These are phyloP conservation scores for Neoconidiobolus thromboides DNA, from an alignment of 371 early-diverging fungal species.

Conservation along the genomic window DNA sequence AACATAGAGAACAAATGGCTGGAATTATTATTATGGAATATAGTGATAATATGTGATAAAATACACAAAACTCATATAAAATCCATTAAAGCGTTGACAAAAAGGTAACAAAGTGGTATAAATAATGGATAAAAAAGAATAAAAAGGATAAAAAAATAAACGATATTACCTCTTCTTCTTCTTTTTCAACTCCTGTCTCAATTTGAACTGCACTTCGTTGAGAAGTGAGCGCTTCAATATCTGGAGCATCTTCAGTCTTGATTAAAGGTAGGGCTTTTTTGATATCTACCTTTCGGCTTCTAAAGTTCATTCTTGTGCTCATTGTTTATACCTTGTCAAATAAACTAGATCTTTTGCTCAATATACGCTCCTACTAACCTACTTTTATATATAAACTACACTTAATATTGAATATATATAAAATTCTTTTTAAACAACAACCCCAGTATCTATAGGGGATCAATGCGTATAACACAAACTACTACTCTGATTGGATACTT, in stretches of 20 bases:
- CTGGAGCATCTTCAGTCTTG: constrained; percentile 63
- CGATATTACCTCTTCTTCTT: constrained; percentile 40
- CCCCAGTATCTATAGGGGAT: too few relatives aligned
- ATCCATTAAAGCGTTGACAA: background rate
- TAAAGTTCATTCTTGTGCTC: constrained; percentile 19
- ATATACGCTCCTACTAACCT: background rate
- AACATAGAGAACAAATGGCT: background rate
- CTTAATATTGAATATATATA: too few relatives aligned
- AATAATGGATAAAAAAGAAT: background rate
- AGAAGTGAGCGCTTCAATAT: constrained; percentile 49
- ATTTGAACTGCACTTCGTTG: constrained; percentile 49
- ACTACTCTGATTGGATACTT: too few relatives aligned
- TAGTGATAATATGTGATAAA: background rate
- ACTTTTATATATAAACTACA: too few relatives aligned
- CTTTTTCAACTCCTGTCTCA: constrained; percentile 52
- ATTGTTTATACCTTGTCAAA: background rate
- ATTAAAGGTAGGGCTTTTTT: constrained; percentile 65
- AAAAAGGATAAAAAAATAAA: constrained; percentile 6
- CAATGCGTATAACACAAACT: too few relatives aligned
- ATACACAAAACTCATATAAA: too few relatives aligned
- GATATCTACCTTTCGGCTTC: constrained; percentile 77
- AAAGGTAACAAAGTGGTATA: background rate
- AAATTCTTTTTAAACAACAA: too few relatives aligned
- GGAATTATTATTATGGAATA: too few relatives aligned
- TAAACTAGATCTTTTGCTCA: background rate